Conservation (phyloP, 2,329 filamentous ascomycete genomes). For the Ophiocordyceps polyrhachis-furcata region DNA sequence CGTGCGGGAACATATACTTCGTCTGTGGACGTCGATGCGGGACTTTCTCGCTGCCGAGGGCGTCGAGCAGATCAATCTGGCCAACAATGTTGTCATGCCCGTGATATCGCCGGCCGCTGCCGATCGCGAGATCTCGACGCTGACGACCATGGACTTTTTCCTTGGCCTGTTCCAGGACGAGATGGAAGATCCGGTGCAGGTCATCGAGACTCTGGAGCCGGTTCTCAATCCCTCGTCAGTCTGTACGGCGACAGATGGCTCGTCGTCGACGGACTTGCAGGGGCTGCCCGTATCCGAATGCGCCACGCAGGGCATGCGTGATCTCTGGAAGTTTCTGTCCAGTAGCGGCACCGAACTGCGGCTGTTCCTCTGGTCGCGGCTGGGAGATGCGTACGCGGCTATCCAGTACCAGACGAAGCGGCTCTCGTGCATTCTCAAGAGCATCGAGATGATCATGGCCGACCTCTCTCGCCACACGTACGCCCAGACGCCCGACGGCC, state of each 20-base stretch:
- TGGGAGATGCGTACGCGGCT: conserved; percentile 73
- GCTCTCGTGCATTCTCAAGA: conserved; percentile 69
- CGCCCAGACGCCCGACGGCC: conserved; percentile 35
- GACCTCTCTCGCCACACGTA: conserved; percentile 45
- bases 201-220: conserved; percentile 86
- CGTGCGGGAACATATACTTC: conserved; percentile 35
- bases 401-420: conserved; percentile 80
- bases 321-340: conserved; percentile 72
- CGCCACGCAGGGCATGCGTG: conserved; percentile 40
- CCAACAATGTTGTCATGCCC: conserved; percentile 78
- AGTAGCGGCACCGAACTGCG: conserved; percentile 67
- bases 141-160: conserved; percentile 96
- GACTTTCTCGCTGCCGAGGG: conserved; percentile 26
- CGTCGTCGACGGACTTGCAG: conserved; percentile 3
- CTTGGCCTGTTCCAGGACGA: conserved; percentile 74
- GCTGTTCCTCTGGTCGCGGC: conserved; percentile 72
- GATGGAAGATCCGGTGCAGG: conserved; percentile 56
- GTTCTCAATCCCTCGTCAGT: conserved; percentile 60
- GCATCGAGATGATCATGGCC: conserved; percentile 63
- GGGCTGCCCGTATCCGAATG: conserved; percentile 28
- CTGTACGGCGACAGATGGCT: conserved; percentile 11
- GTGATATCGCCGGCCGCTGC: conserved; percentile 69
- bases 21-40: conserved; percentile 39
- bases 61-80: conserved; percentile 35
- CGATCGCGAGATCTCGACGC: conserved; percentile 75